phyloP scores from a whole-genome alignment of 768 basidiomycete genomes.

The Cytidiella melzeri region DNA sequence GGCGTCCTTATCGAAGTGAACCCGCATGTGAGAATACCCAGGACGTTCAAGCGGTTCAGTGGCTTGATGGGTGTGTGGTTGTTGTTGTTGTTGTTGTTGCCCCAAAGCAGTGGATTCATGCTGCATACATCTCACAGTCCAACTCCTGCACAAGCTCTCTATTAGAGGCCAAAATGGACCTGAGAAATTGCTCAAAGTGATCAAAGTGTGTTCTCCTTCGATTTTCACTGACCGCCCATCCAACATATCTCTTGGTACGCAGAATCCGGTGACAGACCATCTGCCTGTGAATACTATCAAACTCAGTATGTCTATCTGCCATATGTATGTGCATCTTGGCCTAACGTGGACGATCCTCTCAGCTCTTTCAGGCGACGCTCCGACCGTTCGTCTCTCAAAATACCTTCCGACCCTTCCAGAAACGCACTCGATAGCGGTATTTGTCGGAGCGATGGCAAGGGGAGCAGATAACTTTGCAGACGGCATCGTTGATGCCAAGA shows the following conservation, averaged over 20 bases:
- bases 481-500: slow-evolving; percentile 90
- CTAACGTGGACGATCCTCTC: slow-evolving; percentile 1
- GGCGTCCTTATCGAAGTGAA: slow-evolving; percentile 98
- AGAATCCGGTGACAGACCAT: slow-evolving; percentile 95
- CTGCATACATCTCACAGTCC: too few relatives aligned
- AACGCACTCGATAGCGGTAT: slow-evolving; percentile 87
- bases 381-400: slow-evolving; percentile 68
- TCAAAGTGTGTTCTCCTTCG: slow-evolving; percentile 57
- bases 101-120: too few relatives aligned
- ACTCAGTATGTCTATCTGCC: slow-evolving; percentile 68
- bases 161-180: slow-evolving; percentile 96
- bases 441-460: slow-evolving; percentile 97
- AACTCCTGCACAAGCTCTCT: slow-evolving; percentile 92
- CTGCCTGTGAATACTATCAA: slow-evolving; percentile 94
- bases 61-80: slow-evolving; percentile 84
- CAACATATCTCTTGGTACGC: slow-evolving; percentile 3
- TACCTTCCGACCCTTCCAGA: slow-evolving; percentile 84
- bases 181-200: slow-evolving; percentile 94
- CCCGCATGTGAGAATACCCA: slow-evolving; percentile 93
- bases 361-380: slow-evolving; percentile 93
- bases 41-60: slow-evolving; percentile 98
- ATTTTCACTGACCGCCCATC: neutral
- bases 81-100: too few relatives aligned
- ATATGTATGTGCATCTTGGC: neutral
- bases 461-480: slow-evolving; percentile 98